phyloP scores from a whole-genome alignment of 1,284 basidiomycete species.

The Papiliotrema terrestris region DNA sequence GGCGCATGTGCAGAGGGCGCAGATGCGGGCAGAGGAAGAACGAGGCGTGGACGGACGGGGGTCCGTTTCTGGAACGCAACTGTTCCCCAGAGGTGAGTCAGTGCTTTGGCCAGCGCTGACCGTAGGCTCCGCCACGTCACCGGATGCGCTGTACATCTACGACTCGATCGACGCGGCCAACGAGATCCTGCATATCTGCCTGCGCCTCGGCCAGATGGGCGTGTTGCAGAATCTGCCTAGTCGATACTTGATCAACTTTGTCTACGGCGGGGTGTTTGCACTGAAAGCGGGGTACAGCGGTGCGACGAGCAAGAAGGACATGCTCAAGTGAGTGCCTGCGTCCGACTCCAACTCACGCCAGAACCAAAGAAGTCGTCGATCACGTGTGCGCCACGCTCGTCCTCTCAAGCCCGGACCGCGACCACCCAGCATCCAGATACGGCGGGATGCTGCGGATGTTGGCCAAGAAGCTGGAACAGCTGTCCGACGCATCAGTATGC shows the following conservation, averaged over 20 bases:
- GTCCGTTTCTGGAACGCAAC: background rate
- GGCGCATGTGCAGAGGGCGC: slow-evolving; percentile 49
- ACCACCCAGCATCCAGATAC: slow-evolving; percentile 45
- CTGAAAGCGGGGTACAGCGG: slow-evolving; percentile 44
- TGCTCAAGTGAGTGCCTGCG: slow-evolving; percentile 24
- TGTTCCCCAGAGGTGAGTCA: slow-evolving; percentile 6
- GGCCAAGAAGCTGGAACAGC: slow-evolving; percentile 36
- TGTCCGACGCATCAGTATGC: slow-evolving; percentile 39
- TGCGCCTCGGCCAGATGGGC: slow-evolving; percentile 40
- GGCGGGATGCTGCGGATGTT: slow-evolving; percentile 44
- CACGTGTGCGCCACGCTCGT: slow-evolving; percentile 36
- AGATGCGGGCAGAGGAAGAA: slow-evolving; percentile 37
- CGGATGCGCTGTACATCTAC: slow-evolving; percentile 48
- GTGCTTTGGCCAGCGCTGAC: background rate
- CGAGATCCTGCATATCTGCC: slow-evolving; percentile 44
- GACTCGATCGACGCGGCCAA: slow-evolving; percentile 47
- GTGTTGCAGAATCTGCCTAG: slow-evolving; percentile 43
- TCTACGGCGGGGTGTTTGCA: slow-evolving; percentile 44
- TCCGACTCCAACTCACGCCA: slow-evolving; percentile 11
- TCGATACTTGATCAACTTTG: slow-evolving; percentile 45
- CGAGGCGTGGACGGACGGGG: background rate
- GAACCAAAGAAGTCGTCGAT: slow-evolving; percentile 39
- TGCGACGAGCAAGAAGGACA: slow-evolving; percentile 30
- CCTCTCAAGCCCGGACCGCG: slow-evolving; percentile 37
- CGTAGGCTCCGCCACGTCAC: slow-evolving; percentile 42